Evolutionary conservation across 148 eudicot genomes (phyloP).

Genomic region (Heliamphora exappendiculata): DNA sequence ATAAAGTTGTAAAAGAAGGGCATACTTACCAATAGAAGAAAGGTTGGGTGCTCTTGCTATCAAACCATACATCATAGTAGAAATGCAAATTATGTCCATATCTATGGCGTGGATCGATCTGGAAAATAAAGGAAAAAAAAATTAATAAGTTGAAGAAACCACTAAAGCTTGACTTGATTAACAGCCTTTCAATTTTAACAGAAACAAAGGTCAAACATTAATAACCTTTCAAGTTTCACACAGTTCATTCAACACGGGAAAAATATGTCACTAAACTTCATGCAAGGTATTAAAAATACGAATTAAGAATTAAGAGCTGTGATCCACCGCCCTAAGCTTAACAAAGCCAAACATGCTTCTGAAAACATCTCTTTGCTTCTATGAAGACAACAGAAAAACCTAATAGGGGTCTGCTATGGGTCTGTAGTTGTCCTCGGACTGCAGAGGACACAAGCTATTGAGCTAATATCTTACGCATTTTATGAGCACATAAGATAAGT

Average conservation of each 20-base stretch:
- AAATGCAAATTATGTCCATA: conserved; percentile 32
- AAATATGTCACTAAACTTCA: not conserved
- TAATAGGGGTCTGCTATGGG: not conserved
- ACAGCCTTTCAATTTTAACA: not conserved
- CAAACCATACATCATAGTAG: conserved; percentile 27
- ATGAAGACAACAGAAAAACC: not conserved
- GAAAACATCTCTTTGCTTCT: not conserved
- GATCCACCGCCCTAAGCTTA: not conserved
- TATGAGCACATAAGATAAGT: not conserved
- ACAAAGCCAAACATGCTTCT: not conserved
- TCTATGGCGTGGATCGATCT: conserved; percentile 34
- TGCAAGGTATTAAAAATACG: not conserved
- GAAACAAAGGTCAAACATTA: not conserved
- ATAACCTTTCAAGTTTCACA: too few relatives aligned
- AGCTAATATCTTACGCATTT: not conserved
- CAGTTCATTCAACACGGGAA: not conserved
- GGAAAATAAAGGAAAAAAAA: not conserved
- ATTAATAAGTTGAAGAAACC: not conserved
- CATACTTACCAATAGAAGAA: conserved; percentile 28
- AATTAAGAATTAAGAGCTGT: not conserved
- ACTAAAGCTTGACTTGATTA: not conserved
- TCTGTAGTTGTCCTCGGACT: not conserved
- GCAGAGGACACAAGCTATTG: not conserved
- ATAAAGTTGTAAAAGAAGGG: not conserved
- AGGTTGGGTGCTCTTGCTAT: conserved; percentile 25